Evolutionary conservation across 805 yeast species (phyloP), one percentile per base, ranked within the genome.

Genomic region (Candida yuanshanica): DNA sequence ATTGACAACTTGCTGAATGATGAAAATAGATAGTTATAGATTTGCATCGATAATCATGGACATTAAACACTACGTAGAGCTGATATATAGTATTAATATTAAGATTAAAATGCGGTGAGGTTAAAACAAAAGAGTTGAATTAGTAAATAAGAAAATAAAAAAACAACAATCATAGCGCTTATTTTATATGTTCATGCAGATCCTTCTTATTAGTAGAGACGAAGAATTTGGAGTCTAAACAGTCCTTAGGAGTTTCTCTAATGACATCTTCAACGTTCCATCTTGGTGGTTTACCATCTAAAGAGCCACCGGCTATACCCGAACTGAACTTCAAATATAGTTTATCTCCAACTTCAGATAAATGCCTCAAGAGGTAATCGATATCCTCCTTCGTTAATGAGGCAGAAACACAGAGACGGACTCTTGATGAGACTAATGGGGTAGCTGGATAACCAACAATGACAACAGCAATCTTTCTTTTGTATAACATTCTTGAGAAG

Each of bases 391-490:
- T 93, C 24, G 95, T 93, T 54, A 95, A 73, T 1, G 98, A 84
- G 0, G 97, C 70, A 41, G 95, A 83, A 53, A 93, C 82, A 71
- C 99, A 93, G 55, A 93, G 78, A 63, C 99, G 79, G 21, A 88
- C 89, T 66, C 99, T 79, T 5, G 95, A 84, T 27, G 89, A 78
- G 33, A 87, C 80, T 50, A 93, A 72, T 26, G 96, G 96, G 0
- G 98, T 91, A 1, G 99, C 99, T 10, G 99, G 99, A 60, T 93
- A 93, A 27, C 98, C 96, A 34, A 91, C 98, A 48, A 91, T 82
- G 26, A 93, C 99, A 37, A 91, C 90, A 4, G 99, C 99, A 46
- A 93, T 81, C 39, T 84, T 84, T 63, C 78, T 70, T 49, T 75
- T 78, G 52, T 83, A 75, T 73, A 91, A 75, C 74, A 79, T 76